Percentiles rank a stretch among this genome's conserved stretches.
These are phyloP conservation scores for Nemania bipapillata DNA, from an alignment of 2,329 filamentous ascomycete genomes.

Conservation along the genomic window DNA sequence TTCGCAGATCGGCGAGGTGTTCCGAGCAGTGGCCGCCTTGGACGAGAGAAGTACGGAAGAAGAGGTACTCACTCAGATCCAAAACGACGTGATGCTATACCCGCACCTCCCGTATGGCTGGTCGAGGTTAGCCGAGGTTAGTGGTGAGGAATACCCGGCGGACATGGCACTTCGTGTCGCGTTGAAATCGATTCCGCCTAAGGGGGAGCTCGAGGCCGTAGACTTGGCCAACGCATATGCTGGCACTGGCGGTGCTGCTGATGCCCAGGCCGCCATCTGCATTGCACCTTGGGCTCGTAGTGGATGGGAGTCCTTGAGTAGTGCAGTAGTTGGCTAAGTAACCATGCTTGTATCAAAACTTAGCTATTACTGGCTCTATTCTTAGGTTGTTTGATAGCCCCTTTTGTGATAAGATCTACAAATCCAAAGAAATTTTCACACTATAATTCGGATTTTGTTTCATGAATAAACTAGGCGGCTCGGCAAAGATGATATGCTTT, in stretches of 20 bases:
- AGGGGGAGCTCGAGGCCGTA: conserved; percentile 72
- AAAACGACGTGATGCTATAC: conserved; percentile 81
- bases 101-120: conserved; percentile 84
- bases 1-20: conserved; percentile 75
- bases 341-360: conserved; percentile 17
- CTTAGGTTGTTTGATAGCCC: neutral
- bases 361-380: conserved; percentile 34
- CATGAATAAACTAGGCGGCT: too few species aligned
- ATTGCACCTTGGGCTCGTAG: conserved; percentile 79
- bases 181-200: conserved; percentile 75
- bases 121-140: conserved; percentile 74
- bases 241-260: conserved; percentile 74
- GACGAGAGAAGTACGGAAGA: conserved; percentile 61
- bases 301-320: conserved; percentile 71
- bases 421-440: conserved; percentile 45
- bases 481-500: too few species aligned
- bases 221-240: conserved; percentile 79
- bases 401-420: conserved; percentile 49
- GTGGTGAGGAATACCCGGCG: conserved; percentile 66
- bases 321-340: conserved; percentile 51
- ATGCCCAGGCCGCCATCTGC: conserved; percentile 81
- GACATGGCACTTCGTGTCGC: conserved; percentile 88
- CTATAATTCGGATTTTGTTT: too few species aligned
- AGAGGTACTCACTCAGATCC: conserved; percentile 71
- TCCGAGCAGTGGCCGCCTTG: conserved; percentile 77